Evolutionary conservation across 2,329 filamentous ascomycete genomes (phyloP), one percentile per base, ranked within the genome.

Genomic region (Beauveria brongniartii): DNA sequence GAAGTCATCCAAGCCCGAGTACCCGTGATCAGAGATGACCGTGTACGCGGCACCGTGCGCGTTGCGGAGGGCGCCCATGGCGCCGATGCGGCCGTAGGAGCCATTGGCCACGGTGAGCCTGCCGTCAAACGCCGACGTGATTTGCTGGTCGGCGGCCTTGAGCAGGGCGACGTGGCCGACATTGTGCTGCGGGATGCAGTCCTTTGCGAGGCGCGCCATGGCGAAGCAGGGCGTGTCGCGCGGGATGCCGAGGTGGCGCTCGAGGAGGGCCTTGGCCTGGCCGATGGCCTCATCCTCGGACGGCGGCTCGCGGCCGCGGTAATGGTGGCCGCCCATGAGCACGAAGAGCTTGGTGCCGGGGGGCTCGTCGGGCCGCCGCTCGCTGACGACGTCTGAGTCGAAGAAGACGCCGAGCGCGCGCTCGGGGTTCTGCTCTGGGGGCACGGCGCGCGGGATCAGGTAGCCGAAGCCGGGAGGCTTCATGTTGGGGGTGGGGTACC

Each of bases 261-360:
- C 75, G 1, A 97, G 77, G 7, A 95, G 78, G 1, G 78, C 74
- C 63, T 83, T 82, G 40, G 92, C 91, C 82, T 93, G 88, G 6
- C 74, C 70, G 28, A 89, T 76, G 18, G 85, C 91, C 65, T 89
- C 81, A 16, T 86, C 78, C 63, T 86, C 80, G 55, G 82, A 77
- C 0, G 91, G 92, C 2, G 2, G 73, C 20, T 14, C 69, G 51
- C 65, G 69, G 77, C 81, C 85, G 62, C 78, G 82, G 71, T 91
- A 97, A 82, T 90, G 91, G 75, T 97, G 92, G 1, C 94, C 94
- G 62, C 94, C 94, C 61, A 99, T 78, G 86, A 99, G 96, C 67
- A 97, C 90, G 18, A 93, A 96, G 58, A 97, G 75, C 72, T 96
- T 96, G 16, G 91, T 96, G 26, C 90, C 91, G 41, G 66, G 65